A percentile compares a stretch with the other conserved stretches of the same genome.
Evolutionary conservation across 257 asterid species (phyloP).

Genomic region (Lycium ferocissimum): DNA sequence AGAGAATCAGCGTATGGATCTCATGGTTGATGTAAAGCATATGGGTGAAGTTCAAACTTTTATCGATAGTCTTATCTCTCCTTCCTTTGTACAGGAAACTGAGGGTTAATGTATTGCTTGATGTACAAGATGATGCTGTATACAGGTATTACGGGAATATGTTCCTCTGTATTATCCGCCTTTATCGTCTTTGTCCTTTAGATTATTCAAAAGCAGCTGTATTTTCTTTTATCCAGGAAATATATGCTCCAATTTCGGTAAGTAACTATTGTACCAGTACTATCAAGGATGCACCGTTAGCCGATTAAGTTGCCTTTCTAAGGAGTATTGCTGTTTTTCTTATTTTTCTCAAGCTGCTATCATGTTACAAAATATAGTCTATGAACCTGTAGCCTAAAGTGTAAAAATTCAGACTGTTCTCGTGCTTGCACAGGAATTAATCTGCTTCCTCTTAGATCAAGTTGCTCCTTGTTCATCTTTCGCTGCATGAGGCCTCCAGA

Average conservation of each 20-base stretch:
- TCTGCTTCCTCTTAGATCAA: background rate
- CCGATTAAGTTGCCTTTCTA: background rate
- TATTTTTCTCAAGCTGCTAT: background rate
- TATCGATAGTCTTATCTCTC: slow-evolving; percentile 46
- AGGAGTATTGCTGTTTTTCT: no score
- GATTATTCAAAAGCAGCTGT: background rate
- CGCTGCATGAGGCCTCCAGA: no score
- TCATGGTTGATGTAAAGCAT: slow-evolving; percentile 36
- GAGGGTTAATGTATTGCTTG: background rate
- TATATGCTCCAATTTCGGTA: no score
- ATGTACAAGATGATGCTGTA: background rate
- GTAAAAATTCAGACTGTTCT: background rate
- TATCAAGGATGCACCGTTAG: background rate
- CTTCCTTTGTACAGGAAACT: background rate
- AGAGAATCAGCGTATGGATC: slow-evolving; percentile 18
- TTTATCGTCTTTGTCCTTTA: background rate
- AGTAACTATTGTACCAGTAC: background rate
- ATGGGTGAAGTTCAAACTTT: slow-evolving; percentile 32
- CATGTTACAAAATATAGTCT: background rate
- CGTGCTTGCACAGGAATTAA: background rate
- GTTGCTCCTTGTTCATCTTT: background rate
- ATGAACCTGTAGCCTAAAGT: background rate
- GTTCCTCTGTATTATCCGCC: background rate
- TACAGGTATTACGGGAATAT: background rate
- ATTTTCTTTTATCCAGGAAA: no score